Evolutionary conservation across 2,329 filamentous ascomycete genomes (phyloP).

Genomic region (Colletotrichum phormii): DNA sequence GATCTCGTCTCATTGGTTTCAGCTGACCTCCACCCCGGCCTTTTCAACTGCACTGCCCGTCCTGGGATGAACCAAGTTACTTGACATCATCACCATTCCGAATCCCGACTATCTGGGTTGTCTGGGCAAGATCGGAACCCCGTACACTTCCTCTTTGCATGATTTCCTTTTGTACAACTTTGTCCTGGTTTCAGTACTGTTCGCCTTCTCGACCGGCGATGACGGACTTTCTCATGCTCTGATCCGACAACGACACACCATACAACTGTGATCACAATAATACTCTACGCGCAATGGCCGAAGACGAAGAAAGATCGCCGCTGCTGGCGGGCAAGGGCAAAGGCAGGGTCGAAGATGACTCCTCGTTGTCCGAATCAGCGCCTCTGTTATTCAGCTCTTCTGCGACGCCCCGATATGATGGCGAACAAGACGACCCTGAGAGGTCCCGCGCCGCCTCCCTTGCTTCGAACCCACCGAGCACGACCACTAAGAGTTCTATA

Average conservation of each 20-base stretch:
- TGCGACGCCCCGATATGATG: slow-evolving; percentile 52
- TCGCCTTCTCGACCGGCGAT: slow-evolving; percentile 8
- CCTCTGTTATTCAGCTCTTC: slow-evolving; percentile 59
- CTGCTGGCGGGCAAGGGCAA: slow-evolving; percentile 52
- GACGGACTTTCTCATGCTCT: slow-evolving; percentile 15
- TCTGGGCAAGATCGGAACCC: slow-evolving; percentile 25
- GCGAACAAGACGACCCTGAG: slow-evolving; percentile 47
- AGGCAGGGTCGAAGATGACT: slow-evolving; percentile 40
- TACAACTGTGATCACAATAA: neutral
- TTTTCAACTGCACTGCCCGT: slow-evolving; percentile 21
- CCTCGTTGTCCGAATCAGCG: slow-evolving; percentile 57
- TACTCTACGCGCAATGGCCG: slow-evolving; percentile 50
- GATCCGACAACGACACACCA: slow-evolving; percentile 12
- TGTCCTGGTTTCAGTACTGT: slow-evolving; percentile 2
- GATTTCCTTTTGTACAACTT: slow-evolving; percentile 9
- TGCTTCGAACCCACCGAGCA: slow-evolving; percentile 39
- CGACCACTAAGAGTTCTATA: slow-evolving; percentile 53
- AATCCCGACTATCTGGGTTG: slow-evolving; percentile 20
- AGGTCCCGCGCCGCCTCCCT: slow-evolving; percentile 38
- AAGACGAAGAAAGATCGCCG: slow-evolving; percentile 56
- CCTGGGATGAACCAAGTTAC: slow-evolving; percentile 34
- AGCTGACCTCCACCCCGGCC: slow-evolving; percentile 26
- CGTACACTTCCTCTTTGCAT: slow-evolving; percentile 13
- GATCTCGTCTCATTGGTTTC: slow-evolving; percentile 37
- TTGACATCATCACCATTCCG: slow-evolving; percentile 39